Conservation (phyloP, 1,284 basidiomycete genomes). For the Pyrrhoderma noxium region DNA sequence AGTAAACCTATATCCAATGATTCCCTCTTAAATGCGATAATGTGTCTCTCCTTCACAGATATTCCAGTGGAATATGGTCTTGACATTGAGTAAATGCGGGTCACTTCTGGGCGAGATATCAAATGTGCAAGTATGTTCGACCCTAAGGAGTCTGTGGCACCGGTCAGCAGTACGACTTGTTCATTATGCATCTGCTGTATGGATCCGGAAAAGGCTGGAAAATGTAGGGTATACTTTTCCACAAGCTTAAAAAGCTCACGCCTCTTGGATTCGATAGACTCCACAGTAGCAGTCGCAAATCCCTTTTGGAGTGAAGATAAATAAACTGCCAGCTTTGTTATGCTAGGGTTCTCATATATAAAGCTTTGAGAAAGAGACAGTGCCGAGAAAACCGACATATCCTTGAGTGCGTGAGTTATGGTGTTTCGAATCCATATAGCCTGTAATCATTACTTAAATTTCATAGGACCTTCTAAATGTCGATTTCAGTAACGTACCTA, state of each 20-base stretch:
- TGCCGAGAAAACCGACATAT: background rate
- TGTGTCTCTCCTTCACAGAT: constrained; percentile 23
- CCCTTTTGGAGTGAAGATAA: constrained; percentile 18
- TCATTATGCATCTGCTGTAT: background rate
- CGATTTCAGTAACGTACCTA: constrained; percentile 34
- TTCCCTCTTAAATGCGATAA: constrained; percentile 23
- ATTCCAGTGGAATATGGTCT: constrained; percentile 21
- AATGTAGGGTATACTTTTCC: constrained; percentile 18
- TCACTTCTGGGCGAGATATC: constrained; percentile 20
- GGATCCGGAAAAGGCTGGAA: constrained; percentile 14
- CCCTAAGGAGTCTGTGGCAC: constrained; percentile 32
- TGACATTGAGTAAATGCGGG: constrained; percentile 30
- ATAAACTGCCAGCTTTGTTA: constrained; percentile 24
- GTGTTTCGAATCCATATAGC: constrained; percentile 37
- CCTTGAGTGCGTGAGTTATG: constrained; percentile 28
- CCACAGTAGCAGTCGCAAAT: background rate
- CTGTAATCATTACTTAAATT: no score
- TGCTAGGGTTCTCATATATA: constrained; percentile 32
- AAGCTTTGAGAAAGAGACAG: constrained; percentile 26
- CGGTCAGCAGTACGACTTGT: constrained; percentile 28
- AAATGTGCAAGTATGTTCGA: constrained; percentile 27
- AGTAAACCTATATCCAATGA: constrained; percentile 19
- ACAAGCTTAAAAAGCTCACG: constrained; percentile 20
- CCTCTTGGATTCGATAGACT: background rate
- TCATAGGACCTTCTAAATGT: no score